Evolutionary conservation across 2,329 filamentous ascomycete species (phyloP).

Genomic region (Fusarium algeriense): DNA sequence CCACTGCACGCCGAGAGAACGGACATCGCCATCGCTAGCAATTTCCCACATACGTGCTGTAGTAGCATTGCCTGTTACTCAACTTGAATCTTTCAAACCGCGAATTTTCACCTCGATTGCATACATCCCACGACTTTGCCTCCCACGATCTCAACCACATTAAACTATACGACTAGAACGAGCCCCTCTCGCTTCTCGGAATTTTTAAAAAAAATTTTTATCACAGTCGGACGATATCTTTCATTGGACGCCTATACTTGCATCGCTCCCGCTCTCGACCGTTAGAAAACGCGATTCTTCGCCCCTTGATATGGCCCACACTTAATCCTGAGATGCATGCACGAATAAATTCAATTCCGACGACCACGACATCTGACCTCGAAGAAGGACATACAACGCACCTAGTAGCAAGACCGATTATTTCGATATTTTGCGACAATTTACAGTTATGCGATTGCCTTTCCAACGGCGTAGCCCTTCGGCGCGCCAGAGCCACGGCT

Average conservation of each 20-base stretch:
- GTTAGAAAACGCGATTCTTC: conserved; percentile 31
- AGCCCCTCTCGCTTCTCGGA: neutral
- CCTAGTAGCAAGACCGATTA: conserved; percentile 10
- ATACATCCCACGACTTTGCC: conserved; percentile 9
- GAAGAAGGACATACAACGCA: conserved; percentile 8
- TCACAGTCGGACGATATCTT: neutral
- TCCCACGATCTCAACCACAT: conserved; percentile 20
- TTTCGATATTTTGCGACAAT: conserved; percentile 36
- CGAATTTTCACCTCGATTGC: conserved; percentile 29
- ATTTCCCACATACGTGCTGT: conserved; percentile 53
- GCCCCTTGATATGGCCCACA: conserved; percentile 47
- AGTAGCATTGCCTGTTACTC: conserved; percentile 31
- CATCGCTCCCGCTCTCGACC: conserved; percentile 17
- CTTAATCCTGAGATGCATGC: conserved; percentile 48
- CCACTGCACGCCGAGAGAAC: conserved; percentile 41
- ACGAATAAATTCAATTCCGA: conserved; percentile 31
- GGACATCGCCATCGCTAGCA: conserved; percentile 51
- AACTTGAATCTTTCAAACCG: conserved; percentile 41
- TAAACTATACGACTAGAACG: conserved; percentile 8
- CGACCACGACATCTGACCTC: conserved; percentile 25
- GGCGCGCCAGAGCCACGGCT: conserved; percentile 53
- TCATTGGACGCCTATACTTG: neutral
- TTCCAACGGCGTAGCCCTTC: conserved; percentile 56
- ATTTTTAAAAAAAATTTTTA: conserved; percentile 6
- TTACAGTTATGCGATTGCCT: conserved; percentile 62